A percentile compares a stretch with the other conserved stretches of the same genome.
These are phyloP conservation scores for Diplocarpon rosae DNA, from an alignment of 2,329 filamentous ascomycete genomes.

Conservation along the genomic window DNA sequence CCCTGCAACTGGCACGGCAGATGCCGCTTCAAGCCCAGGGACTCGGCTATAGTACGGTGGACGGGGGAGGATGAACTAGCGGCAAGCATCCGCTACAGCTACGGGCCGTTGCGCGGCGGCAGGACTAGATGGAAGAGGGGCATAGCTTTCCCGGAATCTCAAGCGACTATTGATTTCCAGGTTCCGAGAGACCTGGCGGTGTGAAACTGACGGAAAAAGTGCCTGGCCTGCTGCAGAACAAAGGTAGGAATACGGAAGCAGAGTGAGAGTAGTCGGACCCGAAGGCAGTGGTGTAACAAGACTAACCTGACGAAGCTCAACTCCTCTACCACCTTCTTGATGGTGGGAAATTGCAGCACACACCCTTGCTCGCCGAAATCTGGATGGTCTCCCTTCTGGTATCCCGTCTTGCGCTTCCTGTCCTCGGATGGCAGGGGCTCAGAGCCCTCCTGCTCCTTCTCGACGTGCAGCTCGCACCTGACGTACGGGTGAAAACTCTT, in stretches of 20 bases:
- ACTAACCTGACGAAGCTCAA: conserved; percentile 64
- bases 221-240: background rate
- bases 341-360: conserved; percentile 45
- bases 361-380: conserved; percentile 46
- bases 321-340: conserved; percentile 51
- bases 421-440: conserved; percentile 38
- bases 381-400: conserved; percentile 47
- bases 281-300: conserved; percentile 4
- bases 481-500: conserved; percentile 58
- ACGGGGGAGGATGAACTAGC: background rate
- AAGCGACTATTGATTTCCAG: no score
- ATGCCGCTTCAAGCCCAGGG: background rate
- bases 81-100: background rate
- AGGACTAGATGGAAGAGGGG: background rate
- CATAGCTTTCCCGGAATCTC: no score
- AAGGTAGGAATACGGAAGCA: background rate
- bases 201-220: background rate
- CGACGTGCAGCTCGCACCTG: conserved; percentile 72
- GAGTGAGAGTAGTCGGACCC: background rate
- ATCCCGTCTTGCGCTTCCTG: conserved; percentile 49
- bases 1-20: no score
- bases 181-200: background rate
- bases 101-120: conserved; percentile 3
- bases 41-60: background rate
- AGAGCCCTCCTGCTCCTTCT: conserved; percentile 37